Conservation (phyloP, 495 filamentous ascomycete species). For the Elasticomyces elasticus region DNA sequence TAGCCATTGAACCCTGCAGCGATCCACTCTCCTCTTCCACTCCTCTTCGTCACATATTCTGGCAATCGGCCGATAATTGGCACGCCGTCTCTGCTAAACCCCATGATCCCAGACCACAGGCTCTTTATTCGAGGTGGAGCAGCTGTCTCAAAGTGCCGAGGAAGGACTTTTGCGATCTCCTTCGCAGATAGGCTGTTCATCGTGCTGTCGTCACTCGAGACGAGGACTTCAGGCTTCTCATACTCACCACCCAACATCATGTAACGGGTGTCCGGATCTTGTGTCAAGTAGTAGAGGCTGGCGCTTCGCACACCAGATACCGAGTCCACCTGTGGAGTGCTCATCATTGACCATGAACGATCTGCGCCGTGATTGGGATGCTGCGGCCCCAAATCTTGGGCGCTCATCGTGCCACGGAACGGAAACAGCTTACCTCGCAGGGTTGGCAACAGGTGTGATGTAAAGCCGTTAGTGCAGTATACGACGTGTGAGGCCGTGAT, state of each 20-base stretch:
- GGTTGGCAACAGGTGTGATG: conserved; percentile 38
- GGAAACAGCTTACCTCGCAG: conserved; percentile 38
- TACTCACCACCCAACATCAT: conserved; percentile 29
- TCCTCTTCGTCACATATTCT: conserved; percentile 23
- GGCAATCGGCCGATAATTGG: conserved; percentile 40
- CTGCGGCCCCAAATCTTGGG: conserved; percentile 23
- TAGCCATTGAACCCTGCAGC: conserved; percentile 12
- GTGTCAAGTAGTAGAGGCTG: conserved; percentile 30
- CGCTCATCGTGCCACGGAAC: conserved; percentile 40
- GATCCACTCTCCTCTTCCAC: conserved; percentile 7
- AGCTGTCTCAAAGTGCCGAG: background rate
- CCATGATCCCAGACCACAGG: conserved; percentile 40
- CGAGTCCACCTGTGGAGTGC: background rate
- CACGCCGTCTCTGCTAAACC: conserved; percentile 36
- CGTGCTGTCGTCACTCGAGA: conserved; percentile 24
- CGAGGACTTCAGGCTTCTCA: background rate
- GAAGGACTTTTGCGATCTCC: background rate
- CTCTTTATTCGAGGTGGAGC: conserved; percentile 2
- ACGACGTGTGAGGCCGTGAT: conserved; percentile 36
- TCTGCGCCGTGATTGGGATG: conserved; percentile 11
- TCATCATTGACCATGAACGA: conserved; percentile 5
- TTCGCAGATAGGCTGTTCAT: conserved; percentile 17
- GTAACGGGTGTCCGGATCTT: conserved; percentile 32
- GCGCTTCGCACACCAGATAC: background rate
- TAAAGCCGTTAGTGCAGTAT: conserved; percentile 42